Evolutionary conservation across 179 eudicot genomes (phyloP), one percentile per base, ranked within the genome.

Genomic region (Silene coronaria): DNA sequence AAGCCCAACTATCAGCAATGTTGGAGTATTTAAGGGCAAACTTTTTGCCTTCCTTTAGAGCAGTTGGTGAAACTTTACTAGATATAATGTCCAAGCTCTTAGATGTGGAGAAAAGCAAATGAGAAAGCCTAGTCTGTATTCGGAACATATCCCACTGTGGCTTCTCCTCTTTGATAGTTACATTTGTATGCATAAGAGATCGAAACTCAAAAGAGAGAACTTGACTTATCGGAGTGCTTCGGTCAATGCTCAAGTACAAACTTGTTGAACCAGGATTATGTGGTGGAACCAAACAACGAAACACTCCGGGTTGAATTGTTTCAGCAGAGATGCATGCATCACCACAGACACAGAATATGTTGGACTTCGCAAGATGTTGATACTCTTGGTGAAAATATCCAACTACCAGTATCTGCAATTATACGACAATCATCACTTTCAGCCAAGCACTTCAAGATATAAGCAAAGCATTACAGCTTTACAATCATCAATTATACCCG

Each of bases 41-140:
- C 51, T 13, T 82, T 84, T 83, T 85, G 32, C 90, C 98, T 78
- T 87, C 89, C 80, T 83, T 85, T 42, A 85, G 60, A 77, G 91
- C 83, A 76, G 73, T 77, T 27, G 78, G 89, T 51, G 86, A 80
- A 63, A 82, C 76, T 84, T 83, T 82, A 76, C 79, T 72, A 67
- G 90, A 88, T 77, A 87, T 84, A 30, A 89, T 85, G 63, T 65
- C 86, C 63, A 89, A 84, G 80, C 82, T 82, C 84, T 87, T 92
- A 68, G 96, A 89, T 58, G 92, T 85, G 80, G 95, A 89, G 78
- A 92, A 95, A 32, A 95, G 90, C 84, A 92, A 84, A 80, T 74
- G 91, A 76, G 96, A 87, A 61, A 95, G 97, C 74, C 99, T 90
- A 80, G 85, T 87, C 80, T 92, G 90, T 73, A 92, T 76, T 70